These are phyloP conservation scores for Sphaerosporella brunnea DNA, from an alignment of 495 filamentous ascomycete species.

Conservation along the genomic window DNA sequence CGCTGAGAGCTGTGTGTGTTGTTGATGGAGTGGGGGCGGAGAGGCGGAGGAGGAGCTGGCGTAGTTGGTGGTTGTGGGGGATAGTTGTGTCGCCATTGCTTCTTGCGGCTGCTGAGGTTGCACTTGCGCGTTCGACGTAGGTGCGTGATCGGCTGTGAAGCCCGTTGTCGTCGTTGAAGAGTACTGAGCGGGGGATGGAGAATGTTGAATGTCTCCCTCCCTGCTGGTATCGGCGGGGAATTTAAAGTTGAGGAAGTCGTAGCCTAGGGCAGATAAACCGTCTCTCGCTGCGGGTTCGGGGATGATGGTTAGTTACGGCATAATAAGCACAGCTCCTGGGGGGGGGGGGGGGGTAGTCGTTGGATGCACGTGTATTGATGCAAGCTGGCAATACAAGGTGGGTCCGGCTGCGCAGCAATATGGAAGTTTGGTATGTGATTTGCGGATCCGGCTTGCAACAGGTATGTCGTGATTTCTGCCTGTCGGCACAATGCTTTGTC, in stretches of 20 bases:
- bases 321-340: too few relatives aligned
- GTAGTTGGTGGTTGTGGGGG: background rate
- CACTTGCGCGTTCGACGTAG: background rate
- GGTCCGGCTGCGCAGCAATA: too few relatives aligned
- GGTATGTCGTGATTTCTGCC: too few relatives aligned
- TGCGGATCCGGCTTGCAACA: too few relatives aligned
- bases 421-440: too few relatives aligned
- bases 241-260: constrained; percentile 5
- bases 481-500: too few relatives aligned
- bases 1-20: constrained; percentile 2
- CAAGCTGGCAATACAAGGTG: too few relatives aligned
- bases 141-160: background rate
- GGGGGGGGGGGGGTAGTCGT: too few relatives aligned
- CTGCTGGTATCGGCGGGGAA: background rate
- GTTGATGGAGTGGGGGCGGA: constrained; percentile 10
- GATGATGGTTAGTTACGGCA: too few relatives aligned
- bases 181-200: background rate
- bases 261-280: background rate
- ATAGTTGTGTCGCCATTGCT: background rate
- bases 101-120: background rate
- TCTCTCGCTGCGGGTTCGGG: too few relatives aligned
- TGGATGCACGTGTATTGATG: too few relatives aligned
- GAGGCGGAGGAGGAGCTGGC: constrained; percentile 1
- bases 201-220: background rate
- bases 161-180: background rate